Evolutionary conservation across 2,329 filamentous ascomycete genomes (phyloP).

Genomic region (Coniella vitis): DNA sequence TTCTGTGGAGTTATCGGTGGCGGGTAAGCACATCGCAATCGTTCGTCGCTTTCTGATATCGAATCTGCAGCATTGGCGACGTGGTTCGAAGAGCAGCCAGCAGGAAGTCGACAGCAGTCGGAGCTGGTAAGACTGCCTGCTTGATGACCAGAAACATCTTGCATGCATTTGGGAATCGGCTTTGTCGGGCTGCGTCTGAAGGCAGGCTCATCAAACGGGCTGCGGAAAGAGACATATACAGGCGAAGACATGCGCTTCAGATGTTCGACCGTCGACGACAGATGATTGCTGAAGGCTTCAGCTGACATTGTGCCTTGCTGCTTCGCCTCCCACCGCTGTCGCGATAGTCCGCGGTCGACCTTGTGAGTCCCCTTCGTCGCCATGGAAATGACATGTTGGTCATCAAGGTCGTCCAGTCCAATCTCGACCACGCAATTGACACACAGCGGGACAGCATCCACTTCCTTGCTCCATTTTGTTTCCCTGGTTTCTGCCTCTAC

Average conservation of each 20-base stretch:
- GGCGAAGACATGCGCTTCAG: conserved; percentile 19
- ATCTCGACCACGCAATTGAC: conserved; percentile 35
- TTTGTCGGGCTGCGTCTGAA: conserved; percentile 45
- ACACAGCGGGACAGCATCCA: conserved; percentile 43
- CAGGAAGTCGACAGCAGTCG: conserved; percentile 7
- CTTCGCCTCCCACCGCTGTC: conserved; percentile 34
- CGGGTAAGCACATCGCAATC: too few relatives aligned
- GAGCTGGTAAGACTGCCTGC: background rate
- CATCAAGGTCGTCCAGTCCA: conserved; percentile 29
- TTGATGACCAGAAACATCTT: conserved; percentile 21
- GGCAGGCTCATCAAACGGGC: conserved; percentile 39
- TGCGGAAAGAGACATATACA: conserved; percentile 43
- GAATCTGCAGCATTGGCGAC: too few relatives aligned
- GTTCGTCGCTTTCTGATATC: too few relatives aligned
- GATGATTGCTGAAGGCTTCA: background rate
- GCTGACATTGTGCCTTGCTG: background rate
- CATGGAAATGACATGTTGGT: conserved; percentile 30
- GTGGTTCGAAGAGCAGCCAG: too few relatives aligned
- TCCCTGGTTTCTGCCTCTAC: conserved; percentile 5
- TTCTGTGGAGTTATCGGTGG: conserved; percentile 7
- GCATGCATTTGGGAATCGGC: conserved; percentile 44
- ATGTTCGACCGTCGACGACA: background rate
- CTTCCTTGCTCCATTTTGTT: conserved; percentile 30
- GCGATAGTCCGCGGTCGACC: conserved; percentile 40
- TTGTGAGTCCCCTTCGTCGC: conserved; percentile 37